Evolutionary conservation across 495 filamentous ascomycete genomes (phyloP).

Genomic region (Penicillium steckii): DNA sequence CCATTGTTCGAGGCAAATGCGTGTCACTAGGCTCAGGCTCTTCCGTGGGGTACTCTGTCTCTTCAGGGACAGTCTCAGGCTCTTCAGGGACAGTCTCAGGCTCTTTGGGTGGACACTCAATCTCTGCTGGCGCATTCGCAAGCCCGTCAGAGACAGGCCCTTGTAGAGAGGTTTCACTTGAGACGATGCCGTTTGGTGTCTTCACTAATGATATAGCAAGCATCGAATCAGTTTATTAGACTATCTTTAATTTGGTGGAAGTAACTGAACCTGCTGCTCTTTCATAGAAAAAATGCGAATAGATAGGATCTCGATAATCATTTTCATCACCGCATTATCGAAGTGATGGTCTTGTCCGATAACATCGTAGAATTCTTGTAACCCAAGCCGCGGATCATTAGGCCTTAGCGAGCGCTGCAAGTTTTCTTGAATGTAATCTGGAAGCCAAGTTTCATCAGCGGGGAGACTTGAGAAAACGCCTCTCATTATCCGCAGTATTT

Average conservation of each 20-base stretch:
- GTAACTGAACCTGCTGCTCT: not conserved
- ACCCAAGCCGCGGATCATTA: not conserved
- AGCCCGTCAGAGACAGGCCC: not conserved
- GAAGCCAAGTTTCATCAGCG: conserved; percentile 10
- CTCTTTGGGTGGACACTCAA: conserved; percentile 1
- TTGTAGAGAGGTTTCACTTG: conserved; percentile 5
- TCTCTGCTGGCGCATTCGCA: not conserved
- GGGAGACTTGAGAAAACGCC: conserved; percentile 10
- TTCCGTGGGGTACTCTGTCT: conserved; percentile 1
- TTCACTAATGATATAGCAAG: conserved; percentile 3
- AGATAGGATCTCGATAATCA: conserved; percentile 12
- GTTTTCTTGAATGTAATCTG: conserved; percentile 9
- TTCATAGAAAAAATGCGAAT: conserved; percentile 11
- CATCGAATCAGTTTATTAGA: not conserved
- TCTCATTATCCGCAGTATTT: conserved; percentile 6
- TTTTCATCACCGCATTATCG: conserved; percentile 13
- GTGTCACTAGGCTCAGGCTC: conserved; percentile 8
- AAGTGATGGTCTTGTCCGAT: conserved; percentile 4
- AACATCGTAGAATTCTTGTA: conserved; percentile 4
- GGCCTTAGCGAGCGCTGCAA: conserved; percentile 2
- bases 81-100: conserved; percentile 1
- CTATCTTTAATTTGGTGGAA: conserved; percentile 3
- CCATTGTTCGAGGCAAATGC: no score
- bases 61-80: not conserved
- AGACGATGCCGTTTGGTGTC: conserved; percentile 4